Percentiles rank a stretch among this genome's conserved stretches.
Conservation (phyloP, 2,329 filamentous ascomycete genomes). For the Sodiomyces alkalinus region DNA sequence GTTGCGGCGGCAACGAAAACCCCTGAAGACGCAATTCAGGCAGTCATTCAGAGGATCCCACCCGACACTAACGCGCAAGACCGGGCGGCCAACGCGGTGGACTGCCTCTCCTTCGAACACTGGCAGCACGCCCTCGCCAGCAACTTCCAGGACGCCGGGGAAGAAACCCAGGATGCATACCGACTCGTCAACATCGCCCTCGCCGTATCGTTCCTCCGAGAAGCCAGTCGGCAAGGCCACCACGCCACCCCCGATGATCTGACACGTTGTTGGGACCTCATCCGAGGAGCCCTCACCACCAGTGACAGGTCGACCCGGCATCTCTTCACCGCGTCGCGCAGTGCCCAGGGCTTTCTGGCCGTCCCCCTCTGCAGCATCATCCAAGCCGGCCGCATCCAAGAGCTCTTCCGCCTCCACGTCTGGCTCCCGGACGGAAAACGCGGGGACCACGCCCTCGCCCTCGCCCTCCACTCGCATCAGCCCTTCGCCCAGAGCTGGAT, state of each 20-base stretch:
- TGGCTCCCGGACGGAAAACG: constrained; percentile 17
- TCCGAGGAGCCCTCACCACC: background rate
- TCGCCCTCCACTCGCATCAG: constrained; percentile 19
- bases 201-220: background rate
- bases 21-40: too few relatives aligned
- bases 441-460: constrained; percentile 11
- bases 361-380: constrained; percentile 19
- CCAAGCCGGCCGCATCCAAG: constrained; percentile 16
- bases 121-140: too few relatives aligned
- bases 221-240: background rate
- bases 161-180: too few relatives aligned
- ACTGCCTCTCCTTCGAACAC: too few relatives aligned
- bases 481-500: constrained; percentile 20
- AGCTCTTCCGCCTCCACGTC: constrained; percentile 20
- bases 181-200: background rate
- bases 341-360: constrained; percentile 18
- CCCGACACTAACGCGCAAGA: too few relatives aligned
- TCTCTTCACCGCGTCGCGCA: constrained; percentile 9
- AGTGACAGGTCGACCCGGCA: background rate
- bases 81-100: too few relatives aligned
- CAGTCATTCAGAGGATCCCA: too few relatives aligned
- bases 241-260: background rate
- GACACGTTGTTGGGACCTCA: background rate
- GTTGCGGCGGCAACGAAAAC: too few relatives aligned
- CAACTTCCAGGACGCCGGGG: too few relatives aligned